These are phyloP conservation scores for Aspergillus egyptiacus DNA, from an alignment of 495 filamentous ascomycete species.

Conservation along the genomic window DNA sequence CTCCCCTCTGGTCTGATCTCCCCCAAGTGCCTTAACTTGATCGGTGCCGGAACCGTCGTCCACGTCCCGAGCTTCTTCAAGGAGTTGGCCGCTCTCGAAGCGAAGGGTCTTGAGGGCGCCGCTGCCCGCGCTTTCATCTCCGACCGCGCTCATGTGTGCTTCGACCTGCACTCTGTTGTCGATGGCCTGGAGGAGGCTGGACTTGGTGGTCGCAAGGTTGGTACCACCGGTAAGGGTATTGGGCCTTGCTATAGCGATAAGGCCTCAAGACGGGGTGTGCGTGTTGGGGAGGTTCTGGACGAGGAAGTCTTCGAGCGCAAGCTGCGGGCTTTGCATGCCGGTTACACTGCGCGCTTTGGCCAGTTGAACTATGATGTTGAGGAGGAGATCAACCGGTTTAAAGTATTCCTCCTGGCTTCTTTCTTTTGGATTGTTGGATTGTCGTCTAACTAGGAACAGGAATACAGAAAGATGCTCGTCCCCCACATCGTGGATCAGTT, in stretches of 20 bases:
- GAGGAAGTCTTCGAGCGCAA: slow-evolving; percentile 67
- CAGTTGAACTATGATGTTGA: slow-evolving; percentile 73
- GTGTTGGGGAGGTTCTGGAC: slow-evolving; percentile 71
- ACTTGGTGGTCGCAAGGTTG: slow-evolving; percentile 58
- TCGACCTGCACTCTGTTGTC: slow-evolving; percentile 75
- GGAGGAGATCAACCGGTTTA: slow-evolving; percentile 67
- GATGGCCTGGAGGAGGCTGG: slow-evolving; percentile 78
- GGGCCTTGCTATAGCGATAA: slow-evolving; percentile 81
- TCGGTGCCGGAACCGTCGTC: slow-evolving; percentile 79
- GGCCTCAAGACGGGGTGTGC: slow-evolving; percentile 66
- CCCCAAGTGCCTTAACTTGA: slow-evolving; percentile 70
- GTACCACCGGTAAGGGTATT: slow-evolving; percentile 60
- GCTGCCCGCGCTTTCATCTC: slow-evolving; percentile 68
- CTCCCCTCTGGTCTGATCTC: slow-evolving; percentile 70
- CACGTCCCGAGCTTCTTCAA: slow-evolving; percentile 85
- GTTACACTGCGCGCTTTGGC: slow-evolving; percentile 70
- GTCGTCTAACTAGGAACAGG: slow-evolving; percentile 28
- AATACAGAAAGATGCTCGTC: slow-evolving; percentile 61
- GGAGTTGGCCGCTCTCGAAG: slow-evolving; percentile 65
- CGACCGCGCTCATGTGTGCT: slow-evolving; percentile 76
- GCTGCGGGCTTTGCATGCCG: slow-evolving; percentile 56
- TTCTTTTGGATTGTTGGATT: neutral
- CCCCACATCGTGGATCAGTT: slow-evolving; percentile 63
- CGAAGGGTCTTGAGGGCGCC: slow-evolving; percentile 62
- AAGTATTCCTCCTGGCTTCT: slow-evolving; percentile 29